phyloP scores from a whole-genome alignment of 140 eudicot genomes.

The Anethum foeniculum region DNA sequence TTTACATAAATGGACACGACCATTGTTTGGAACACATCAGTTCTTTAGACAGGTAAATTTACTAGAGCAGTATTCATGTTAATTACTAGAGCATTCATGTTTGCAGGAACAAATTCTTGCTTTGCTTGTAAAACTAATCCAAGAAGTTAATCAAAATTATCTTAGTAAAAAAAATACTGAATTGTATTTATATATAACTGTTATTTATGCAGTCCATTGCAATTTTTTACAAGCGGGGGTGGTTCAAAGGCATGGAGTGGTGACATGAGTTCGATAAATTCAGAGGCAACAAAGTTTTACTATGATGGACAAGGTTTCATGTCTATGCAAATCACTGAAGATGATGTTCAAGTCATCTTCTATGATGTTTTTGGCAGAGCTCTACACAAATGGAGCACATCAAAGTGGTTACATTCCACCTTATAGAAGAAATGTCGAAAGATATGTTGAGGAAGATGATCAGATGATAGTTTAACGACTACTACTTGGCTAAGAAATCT shows the following conservation, averaged over 20 bases:
- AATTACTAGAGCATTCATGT: not conserved
- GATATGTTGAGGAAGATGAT: not conserved
- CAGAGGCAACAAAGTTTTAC: slow-evolving; percentile 41
- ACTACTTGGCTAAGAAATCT: not conserved
- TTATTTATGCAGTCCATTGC: slow-evolving; percentile 40
- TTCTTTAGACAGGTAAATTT: slow-evolving; percentile 46
- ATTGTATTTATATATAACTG: not conserved
- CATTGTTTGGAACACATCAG: slow-evolving; percentile 73
- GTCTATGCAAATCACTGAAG: slow-evolving; percentile 33
- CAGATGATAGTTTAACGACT: not conserved
- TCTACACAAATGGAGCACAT: slow-evolving; percentile 51
- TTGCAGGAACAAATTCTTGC: not conserved
- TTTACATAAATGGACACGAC: slow-evolving; percentile 80
- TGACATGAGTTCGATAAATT: slow-evolving; percentile 25
- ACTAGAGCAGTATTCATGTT: not conserved
- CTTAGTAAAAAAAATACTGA: not conserved
- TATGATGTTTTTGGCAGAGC: slow-evolving; percentile 49
- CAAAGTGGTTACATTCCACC: slow-evolving; percentile 23
- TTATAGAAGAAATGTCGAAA: not conserved
- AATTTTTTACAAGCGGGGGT: slow-evolving; percentile 79
- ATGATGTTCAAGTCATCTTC: slow-evolving; percentile 32
- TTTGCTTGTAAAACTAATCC: not conserved
- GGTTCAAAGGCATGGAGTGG: slow-evolving; percentile 92
- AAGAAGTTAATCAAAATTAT: not conserved
- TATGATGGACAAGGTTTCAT: slow-evolving; percentile 84